Base-by-base conservation (phyloP, 495 filamentous ascomycete species). In the Aspergillus heteromorphus region DNA sequence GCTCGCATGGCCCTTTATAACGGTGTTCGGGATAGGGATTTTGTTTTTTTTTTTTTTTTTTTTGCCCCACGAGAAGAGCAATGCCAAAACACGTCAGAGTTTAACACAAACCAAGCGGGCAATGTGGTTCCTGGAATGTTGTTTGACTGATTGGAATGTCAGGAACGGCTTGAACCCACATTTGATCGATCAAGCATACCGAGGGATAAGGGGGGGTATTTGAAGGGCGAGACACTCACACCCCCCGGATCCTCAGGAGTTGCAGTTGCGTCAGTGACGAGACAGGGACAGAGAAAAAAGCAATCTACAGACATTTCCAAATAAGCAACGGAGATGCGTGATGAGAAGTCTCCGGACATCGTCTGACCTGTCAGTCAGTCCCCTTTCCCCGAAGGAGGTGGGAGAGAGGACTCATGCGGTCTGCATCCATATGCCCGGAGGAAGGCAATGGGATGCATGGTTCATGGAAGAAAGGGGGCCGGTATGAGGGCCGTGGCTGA, bases 71-170 rank as follows among this genome's bases (percentile, higher is more conserved):
- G 31, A 53, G 52, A 25, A 60, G 38, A 27, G 51, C 9, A 27
- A 59, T 47, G 40, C 30, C 27, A 55, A 47, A 58, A 53, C 47
- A 38, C 25, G n/a, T 48, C 27, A 19, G 40, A 30, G 21, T 29
- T 18, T 21, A 42, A 55, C 56, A n/a, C n/a, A n/a, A n/a, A n/a
- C n/a, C n/a, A n/a, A n/a, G n/a, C 19, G 49, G 54, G 43, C 48
- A 48, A 57, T 54, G 40, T 53, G 58, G 42, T 25, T 51, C 38
- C 53, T 48, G 55, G 69, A 69, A 51, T 73, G 69, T 58, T 64
- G 61, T 63, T 57, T 31, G 59, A 69, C 59, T 64, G 61, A 63
- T 57, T 31, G 59, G 71, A 69, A 73, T 72, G 62, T 48, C 57
- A 64, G 58, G 51, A 54, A 62, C 59, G 62, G 62, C 60, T 69